Percentiles rank a stretch among this genome's conserved stretches.
These are phyloP conservation scores for Tuber borchii DNA, from an alignment of 495 filamentous ascomycete genomes.

Conservation along the genomic window DNA sequence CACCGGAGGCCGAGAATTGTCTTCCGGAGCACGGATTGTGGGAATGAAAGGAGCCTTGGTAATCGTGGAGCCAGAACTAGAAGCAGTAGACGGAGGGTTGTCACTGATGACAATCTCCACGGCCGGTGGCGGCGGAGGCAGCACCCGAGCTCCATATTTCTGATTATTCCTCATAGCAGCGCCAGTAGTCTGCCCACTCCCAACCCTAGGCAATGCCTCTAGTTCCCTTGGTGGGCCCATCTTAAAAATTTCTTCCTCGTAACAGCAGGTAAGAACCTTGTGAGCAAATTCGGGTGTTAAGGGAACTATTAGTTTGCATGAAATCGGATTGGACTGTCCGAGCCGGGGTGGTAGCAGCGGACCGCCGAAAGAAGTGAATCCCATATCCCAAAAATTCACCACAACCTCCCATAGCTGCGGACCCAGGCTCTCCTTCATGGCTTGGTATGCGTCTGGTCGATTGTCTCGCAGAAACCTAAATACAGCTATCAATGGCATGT, in stretches of 20 bases:
- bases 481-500: constrained; percentile 22
- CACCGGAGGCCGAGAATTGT: constrained; percentile 36
- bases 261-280: too few relatives aligned
- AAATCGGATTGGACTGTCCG: too few relatives aligned
- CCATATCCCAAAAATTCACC: constrained; percentile 51
- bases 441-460: constrained; percentile 19
- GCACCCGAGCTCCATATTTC: constrained; percentile 37
- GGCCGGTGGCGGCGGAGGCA: constrained; percentile 41
- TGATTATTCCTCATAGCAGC: constrained; percentile 30
- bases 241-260: too few relatives aligned
- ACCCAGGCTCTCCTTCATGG: constrained; percentile 15
- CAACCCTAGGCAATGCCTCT: constrained; percentile 36
- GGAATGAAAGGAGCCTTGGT: constrained; percentile 32
- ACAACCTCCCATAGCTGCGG: constrained; percentile 20
- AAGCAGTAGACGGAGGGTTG: constrained; percentile 31
- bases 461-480: constrained; percentile 15
- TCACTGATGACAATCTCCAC: constrained; percentile 45
- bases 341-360: too few relatives aligned
- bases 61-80: constrained; percentile 14
- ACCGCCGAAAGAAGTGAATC: constrained; percentile 58
- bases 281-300: too few relatives aligned
- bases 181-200: constrained; percentile 11
- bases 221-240: too few relatives aligned
- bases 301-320: too few relatives aligned
- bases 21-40: constrained; percentile 48